Conservation (phyloP, 2,329 filamentous ascomycete genomes). For the Daldinia sp. region DNA sequence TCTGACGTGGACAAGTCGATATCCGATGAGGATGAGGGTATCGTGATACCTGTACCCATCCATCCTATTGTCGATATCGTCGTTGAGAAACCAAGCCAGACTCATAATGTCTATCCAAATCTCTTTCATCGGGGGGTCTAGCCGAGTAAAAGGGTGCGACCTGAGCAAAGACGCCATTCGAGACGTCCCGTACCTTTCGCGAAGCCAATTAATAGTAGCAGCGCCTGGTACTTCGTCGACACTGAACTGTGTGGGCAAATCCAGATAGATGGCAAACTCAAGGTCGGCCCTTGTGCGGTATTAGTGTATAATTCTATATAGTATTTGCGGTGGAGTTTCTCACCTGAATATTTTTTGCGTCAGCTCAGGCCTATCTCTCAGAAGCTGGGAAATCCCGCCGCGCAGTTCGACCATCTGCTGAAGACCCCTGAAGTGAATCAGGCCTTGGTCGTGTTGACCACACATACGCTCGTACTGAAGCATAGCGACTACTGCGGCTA, state of each 20-base stretch:
- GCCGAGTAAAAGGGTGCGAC: neutral
- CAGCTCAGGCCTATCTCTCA: neutral
- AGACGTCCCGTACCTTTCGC: neutral
- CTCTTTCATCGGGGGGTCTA: neutral
- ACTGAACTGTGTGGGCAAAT: neutral
- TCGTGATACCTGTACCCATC: constrained; percentile 1
- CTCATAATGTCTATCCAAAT: neutral
- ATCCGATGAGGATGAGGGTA: neutral
- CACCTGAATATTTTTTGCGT: neutral
- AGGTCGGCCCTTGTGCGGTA: neutral
- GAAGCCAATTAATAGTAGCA: neutral
- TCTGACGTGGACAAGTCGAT: neutral
- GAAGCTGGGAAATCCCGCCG: neutral
- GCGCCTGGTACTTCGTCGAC: neutral
- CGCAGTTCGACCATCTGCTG: neutral
- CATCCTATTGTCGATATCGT: neutral
- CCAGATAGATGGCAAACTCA: neutral
- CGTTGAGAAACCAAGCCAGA: neutral
- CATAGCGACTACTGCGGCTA: neutral
- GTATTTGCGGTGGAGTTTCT: neutral
- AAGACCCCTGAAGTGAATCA: neutral
- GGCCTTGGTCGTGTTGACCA: neutral
- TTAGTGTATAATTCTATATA: neutral
- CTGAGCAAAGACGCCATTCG: neutral
- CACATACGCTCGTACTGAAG: neutral